Conservation (phyloP, 805 yeast genomes). For the Lipomyces anomalus region DNA sequence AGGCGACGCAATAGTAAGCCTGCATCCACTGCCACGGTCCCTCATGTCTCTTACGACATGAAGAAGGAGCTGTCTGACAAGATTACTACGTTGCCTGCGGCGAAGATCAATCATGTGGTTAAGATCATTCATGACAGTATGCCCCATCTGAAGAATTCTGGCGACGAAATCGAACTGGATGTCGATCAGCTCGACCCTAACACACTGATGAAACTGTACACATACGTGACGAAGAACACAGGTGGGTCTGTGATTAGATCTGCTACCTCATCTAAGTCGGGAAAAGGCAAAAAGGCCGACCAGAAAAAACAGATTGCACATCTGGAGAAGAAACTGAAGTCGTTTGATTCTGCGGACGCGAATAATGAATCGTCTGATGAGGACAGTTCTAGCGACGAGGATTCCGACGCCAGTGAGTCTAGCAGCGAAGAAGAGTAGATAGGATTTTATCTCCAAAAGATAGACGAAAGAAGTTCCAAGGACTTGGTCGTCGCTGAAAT, state of each 20-base stretch:
- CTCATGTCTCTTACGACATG: slow-evolving; percentile 86
- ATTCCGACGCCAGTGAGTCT: slow-evolving; percentile 7
- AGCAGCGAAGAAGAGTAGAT: slow-evolving; percentile 16
- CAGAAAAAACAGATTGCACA: slow-evolving; percentile 62
- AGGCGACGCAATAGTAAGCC: slow-evolving; percentile 12
- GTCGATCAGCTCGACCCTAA: slow-evolving; percentile 85
- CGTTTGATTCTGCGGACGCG: slow-evolving; percentile 42
- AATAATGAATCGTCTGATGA: slow-evolving; percentile 21
- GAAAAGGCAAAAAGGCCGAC: slow-evolving; percentile 28
- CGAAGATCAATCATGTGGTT: slow-evolving; percentile 75
- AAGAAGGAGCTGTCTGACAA: slow-evolving; percentile 87
- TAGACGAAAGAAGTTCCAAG: too few relatives aligned
- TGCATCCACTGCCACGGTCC: slow-evolving; percentile 29
- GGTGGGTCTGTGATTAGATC: slow-evolving; percentile 19
- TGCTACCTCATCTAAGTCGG: slow-evolving; percentile 10
- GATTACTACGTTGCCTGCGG: slow-evolving; percentile 69
- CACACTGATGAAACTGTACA: slow-evolving; percentile 76
- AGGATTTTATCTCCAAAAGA: too few relatives aligned
- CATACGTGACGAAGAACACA: slow-evolving; percentile 59
- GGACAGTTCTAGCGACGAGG: slow-evolving; percentile 22
- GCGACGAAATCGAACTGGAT: slow-evolving; percentile 94
- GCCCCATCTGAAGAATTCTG: slow-evolving; percentile 51
- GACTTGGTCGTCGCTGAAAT: too few relatives aligned
- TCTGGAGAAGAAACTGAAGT: slow-evolving; percentile 68
- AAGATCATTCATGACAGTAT: slow-evolving; percentile 75